Conservation (phyloP, 371 early-diverging fungal genomes). For the Rhizomucor miehei region DNA sequence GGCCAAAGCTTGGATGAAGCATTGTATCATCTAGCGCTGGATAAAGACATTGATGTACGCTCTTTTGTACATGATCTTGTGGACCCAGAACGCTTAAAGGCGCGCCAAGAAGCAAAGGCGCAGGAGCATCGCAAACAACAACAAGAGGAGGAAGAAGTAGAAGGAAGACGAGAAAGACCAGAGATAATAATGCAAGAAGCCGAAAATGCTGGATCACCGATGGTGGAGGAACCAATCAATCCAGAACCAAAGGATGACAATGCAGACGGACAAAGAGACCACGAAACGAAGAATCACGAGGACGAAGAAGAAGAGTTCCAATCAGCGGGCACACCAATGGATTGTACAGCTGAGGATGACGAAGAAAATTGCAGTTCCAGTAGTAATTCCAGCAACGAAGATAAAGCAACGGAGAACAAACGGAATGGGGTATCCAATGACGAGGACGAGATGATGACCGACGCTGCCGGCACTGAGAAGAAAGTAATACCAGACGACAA, state of each 20-base stretch:
- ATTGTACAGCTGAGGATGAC: constrained; percentile 15
- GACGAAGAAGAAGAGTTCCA: constrained; percentile 10
- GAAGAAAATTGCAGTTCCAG: constrained; percentile 6
- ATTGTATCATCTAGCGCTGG: constrained; percentile 29
- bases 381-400: neutral
- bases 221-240: constrained; percentile 13
- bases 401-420: constrained; percentile 3
- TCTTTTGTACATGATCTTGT: constrained; percentile 26
- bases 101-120: constrained; percentile 6
- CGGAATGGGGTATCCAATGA: constrained; percentile 2
- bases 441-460: constrained; percentile 22
- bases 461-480: constrained; percentile 9
- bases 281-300: constrained; percentile 1
- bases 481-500: constrained; percentile 6
- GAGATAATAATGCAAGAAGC: neutral
- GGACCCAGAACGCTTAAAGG: constrained; percentile 11
- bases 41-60: constrained; percentile 33
- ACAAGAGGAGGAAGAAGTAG: neutral
- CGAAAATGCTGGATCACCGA: constrained; percentile 16
- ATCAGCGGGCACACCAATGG: constrained; percentile 23
- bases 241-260: constrained; percentile 4
- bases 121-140: constrained; percentile 4
- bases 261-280: constrained; percentile 1
- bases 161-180: neutral
- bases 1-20: constrained; percentile 26